A percentile compares a stretch with the other conserved stretches of the same genome.
These are phyloP conservation scores for Citrus maxima DNA, from an alignment of 345 rosid species.

Conservation along the genomic window DNA sequence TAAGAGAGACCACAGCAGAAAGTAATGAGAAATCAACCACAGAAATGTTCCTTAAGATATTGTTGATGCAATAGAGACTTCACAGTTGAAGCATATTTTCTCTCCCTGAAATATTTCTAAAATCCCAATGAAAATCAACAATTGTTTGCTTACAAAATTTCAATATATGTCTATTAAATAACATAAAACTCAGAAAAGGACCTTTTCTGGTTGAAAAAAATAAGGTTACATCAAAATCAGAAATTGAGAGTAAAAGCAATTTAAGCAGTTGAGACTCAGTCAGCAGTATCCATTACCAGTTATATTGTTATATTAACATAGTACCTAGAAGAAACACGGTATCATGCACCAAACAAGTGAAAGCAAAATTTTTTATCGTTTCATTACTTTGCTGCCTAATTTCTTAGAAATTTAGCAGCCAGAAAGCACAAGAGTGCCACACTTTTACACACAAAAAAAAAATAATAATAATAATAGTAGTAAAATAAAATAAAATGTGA, in stretches of 20 bases:
- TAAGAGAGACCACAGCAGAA: too few species aligned
- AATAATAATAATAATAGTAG: background rate
- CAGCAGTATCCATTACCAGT: background rate
- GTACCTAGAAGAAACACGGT: background rate
- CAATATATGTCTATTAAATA: background rate
- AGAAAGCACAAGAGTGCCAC: background rate
- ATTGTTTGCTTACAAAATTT: background rate
- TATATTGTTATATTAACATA: background rate
- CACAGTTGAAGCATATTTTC: background rate
- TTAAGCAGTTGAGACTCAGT: background rate
- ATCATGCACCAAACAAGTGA: background rate
- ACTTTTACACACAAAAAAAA: background rate
- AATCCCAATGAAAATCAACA: background rate
- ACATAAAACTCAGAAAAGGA: background rate
- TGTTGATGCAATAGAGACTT: background rate
- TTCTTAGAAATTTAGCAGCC: background rate
- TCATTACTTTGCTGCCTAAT: background rate
- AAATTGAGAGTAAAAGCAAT: constrained; percentile 3
- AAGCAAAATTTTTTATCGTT: background rate
- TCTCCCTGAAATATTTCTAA: background rate
- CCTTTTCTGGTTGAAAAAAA: background rate
- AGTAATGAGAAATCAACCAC: background rate
- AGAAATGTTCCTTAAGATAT: background rate
- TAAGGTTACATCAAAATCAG: background rate
- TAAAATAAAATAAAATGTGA: background rate